Conservation (phyloP, 2,329 filamentous ascomycete genomes). For the Bipolaris oryzae region DNA sequence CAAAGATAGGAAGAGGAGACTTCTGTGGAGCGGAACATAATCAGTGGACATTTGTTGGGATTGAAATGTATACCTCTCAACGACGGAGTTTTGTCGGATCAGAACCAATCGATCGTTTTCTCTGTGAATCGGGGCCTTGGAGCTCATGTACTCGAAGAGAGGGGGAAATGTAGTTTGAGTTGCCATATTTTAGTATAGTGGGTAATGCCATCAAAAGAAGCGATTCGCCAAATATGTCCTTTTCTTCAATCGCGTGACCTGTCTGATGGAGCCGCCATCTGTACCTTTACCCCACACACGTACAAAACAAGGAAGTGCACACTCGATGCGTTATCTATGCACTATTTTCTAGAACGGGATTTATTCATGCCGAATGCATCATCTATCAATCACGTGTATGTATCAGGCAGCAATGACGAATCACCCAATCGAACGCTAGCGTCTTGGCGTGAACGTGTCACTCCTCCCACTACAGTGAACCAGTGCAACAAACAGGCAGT, state of each 20-base stretch:
- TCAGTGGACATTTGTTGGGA: background rate
- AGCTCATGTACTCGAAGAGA: background rate
- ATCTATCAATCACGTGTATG: background rate
- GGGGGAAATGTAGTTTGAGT: background rate
- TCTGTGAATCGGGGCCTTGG: conserved; percentile 18
- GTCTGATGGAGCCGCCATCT: background rate
- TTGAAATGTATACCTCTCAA: background rate
- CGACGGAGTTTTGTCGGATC: background rate
- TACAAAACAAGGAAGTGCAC: too few relatives aligned
- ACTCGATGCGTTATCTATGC: background rate
- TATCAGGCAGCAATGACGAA: conserved; percentile 6
- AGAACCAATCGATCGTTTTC: conserved; percentile 18
- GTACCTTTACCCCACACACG: background rate
- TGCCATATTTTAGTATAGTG: background rate
- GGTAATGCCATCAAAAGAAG: background rate
- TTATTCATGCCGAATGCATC: background rate
- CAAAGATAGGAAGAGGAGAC: conserved; percentile 1
- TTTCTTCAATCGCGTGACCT: background rate
- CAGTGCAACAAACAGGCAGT: background rate
- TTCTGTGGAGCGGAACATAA: background rate
- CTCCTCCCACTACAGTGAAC: conserved; percentile 11
- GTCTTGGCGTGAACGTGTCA: conserved; percentile 20
- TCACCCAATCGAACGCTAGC: conserved; percentile 10
- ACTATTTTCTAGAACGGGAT: background rate
- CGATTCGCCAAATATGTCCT: background rate